Percentiles rank a stretch among this genome's conserved stretches.
Evolutionary conservation across 2,329 filamentous ascomycete genomes (phyloP).

Genomic region (Pseudocercospora pini-densiflorae): DNA sequence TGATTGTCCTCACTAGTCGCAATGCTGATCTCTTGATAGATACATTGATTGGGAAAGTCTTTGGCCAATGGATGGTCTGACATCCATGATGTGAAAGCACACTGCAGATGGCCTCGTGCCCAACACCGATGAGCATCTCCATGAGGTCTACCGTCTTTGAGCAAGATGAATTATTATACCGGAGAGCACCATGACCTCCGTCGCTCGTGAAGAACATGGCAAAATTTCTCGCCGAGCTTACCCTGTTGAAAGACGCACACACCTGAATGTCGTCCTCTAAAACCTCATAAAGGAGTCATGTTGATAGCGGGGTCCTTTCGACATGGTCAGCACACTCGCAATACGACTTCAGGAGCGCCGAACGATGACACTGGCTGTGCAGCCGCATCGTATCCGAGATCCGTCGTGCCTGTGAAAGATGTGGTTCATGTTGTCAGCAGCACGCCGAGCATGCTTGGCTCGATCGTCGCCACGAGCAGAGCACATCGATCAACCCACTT

Average conservation of each 20-base stretch:
- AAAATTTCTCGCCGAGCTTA: no score
- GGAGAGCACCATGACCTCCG: no score
- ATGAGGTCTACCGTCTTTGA: not conserved
- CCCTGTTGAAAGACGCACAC: no score
- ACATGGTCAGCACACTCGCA: not conserved
- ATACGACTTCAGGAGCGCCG: not conserved
- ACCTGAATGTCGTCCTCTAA: not conserved
- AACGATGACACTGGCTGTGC: not conserved
- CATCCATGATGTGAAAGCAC: not conserved
- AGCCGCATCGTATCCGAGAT: not conserved
- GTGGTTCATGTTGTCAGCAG: not conserved
- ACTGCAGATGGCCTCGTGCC: not conserved
- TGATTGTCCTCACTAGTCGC: not conserved
- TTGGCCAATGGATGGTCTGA: slow-evolving; percentile 22
- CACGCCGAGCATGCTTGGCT: not conserved
- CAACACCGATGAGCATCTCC: not conserved
- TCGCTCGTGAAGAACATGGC: no score
- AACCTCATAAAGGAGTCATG: not conserved
- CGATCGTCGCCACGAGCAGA: not conserved
- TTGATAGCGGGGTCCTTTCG: not conserved
- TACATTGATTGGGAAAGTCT: slow-evolving; percentile 25
- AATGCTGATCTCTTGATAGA: not conserved
- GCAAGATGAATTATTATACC: not conserved
- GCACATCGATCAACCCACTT: not conserved
- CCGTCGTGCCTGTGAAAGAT: not conserved